Evolutionary conservation across 768 basidiomycete genomes (phyloP).

Genomic region (Auricularia heimuer): DNA sequence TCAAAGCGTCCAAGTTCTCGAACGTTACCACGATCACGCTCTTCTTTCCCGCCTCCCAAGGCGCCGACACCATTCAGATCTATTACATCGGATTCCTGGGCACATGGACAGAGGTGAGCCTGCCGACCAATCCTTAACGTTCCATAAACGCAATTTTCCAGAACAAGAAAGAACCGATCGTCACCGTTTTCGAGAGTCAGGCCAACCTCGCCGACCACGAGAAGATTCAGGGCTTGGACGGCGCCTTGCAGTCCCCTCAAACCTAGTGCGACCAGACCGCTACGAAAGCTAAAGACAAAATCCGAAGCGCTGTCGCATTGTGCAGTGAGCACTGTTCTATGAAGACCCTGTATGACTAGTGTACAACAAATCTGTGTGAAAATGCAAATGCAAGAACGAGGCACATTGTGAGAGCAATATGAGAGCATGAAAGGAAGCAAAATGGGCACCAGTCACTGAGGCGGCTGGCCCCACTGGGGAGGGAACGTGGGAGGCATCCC

Average conservation of each 20-base stretch:
- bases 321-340: background rate
- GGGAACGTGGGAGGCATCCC: conserved; percentile 22
- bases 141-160: conserved; percentile 20
- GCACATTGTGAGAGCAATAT: background rate
- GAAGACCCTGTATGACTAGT: background rate
- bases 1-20: conserved; percentile 77
- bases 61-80: conserved; percentile 63
- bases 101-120: conserved; percentile 62
- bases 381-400: background rate
- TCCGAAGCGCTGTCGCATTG: background rate
- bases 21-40: conserved; percentile 73
- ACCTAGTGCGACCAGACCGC: conserved; percentile 11
- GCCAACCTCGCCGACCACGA: conserved; percentile 83
- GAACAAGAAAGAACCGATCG: conserved; percentile 68
- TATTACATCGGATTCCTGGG: conserved; percentile 86
- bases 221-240: conserved; percentile 74
- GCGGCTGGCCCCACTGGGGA: background rate
- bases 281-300: background rate
- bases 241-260: conserved; percentile 41
- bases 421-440: background rate
- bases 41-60: conserved; percentile 72
- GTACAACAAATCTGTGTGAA: background rate
- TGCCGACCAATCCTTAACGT: background rate
- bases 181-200: conserved; percentile 81
- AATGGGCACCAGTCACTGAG: background rate